Base-by-base conservation (phyloP, 208 protist genomes). In the Crithidia bombi region DNA sequence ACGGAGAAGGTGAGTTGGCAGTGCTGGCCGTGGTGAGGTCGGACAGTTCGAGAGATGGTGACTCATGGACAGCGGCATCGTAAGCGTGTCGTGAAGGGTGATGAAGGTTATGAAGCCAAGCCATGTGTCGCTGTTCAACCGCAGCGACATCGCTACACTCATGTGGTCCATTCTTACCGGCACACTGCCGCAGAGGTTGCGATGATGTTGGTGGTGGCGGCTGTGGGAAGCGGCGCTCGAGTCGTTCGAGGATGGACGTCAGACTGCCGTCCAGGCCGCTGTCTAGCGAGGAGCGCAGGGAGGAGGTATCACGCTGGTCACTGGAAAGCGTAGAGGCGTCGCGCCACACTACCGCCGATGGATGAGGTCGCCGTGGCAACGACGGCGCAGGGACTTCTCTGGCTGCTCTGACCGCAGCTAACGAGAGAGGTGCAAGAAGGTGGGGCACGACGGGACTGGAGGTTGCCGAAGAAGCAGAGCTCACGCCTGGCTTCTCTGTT, bases 231-330 rank as follows among this genome's bases (percentile, higher is more conserved):
- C 35, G 51, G 2, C 19, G 46, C 50, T 67, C 68, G 9, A 74
- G 46, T 10, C 12, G 35, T 0, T 43, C 28, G 17, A 66, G 54
- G 25, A 61, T n/a, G 28, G 33, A 46, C 15, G 39, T 50, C 58
- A 74, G 23, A 50, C 59, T 74, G 3, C 19, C 38, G n/a, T 28
- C 14, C 35, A 4, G 28, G 32, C 58, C 66, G 14, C 23, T 59
- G 10, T 49, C 38, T 17, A 52, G 33, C n/a, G 58, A 66, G 25
- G 32, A 65, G 5, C 2, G n/a, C 23, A 52, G 47, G 0, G 47
- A 36, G 4, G 58, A 73, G 36, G 44, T 50, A 5, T 35, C 44
- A 1, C 7, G 23, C 41, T 21, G 14, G 28, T 54, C 44, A 11
- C 41, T 41, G 14, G 17, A 23, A 10, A 54, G 9, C 19, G 21